phyloP scores from a whole-genome alignment of 805 yeast species.

The Middelhovenomyces tepae region DNA sequence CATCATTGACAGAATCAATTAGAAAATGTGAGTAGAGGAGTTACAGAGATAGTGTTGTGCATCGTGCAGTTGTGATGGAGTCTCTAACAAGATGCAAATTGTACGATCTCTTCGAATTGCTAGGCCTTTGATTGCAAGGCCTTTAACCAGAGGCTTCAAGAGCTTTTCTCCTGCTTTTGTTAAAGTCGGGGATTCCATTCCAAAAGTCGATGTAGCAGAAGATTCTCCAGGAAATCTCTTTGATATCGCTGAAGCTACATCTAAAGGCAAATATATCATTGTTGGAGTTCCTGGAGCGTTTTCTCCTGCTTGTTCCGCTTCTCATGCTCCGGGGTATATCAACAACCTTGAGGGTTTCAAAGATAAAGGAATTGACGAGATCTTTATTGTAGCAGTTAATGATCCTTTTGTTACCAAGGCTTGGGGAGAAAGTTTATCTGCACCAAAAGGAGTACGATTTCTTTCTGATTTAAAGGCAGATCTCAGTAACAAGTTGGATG shows the following conservation, averaged over 20 bases:
- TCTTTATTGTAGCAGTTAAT: slow-evolving; percentile 70
- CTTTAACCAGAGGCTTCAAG: slow-evolving; percentile 13
- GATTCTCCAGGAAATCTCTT: slow-evolving; percentile 58
- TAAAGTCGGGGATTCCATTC: slow-evolving; percentile 53
- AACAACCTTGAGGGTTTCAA: slow-evolving; percentile 42
- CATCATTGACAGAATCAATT: too few relatives aligned
- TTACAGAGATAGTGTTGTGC: too few relatives aligned
- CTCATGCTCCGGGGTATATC: slow-evolving; percentile 69
- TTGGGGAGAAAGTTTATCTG: slow-evolving; percentile 46
- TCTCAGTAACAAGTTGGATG: slow-evolving; percentile 55
- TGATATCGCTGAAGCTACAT: slow-evolving; percentile 41
- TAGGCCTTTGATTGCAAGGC: slow-evolving; percentile 2
- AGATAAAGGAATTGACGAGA: slow-evolving; percentile 53
- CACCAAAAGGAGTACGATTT: slow-evolving; percentile 36
- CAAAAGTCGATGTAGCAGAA: slow-evolving; percentile 45
- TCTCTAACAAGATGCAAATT: too few relatives aligned
- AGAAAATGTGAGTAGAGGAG: too few relatives aligned
- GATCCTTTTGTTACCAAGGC: slow-evolving; percentile 81
- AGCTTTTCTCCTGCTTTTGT: slow-evolving; percentile 26
- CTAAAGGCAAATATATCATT: slow-evolving; percentile 42
- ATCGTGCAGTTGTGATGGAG: too few relatives aligned
- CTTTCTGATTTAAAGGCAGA: slow-evolving; percentile 77
- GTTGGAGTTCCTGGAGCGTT: slow-evolving; percentile 71
- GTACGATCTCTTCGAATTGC: not conserved
- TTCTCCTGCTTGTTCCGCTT: slow-evolving; percentile 68